Evolutionary conservation across 805 yeast genomes (phyloP), one percentile per base, ranked within the genome.

Genomic region (Myxozyma mucilagina): DNA sequence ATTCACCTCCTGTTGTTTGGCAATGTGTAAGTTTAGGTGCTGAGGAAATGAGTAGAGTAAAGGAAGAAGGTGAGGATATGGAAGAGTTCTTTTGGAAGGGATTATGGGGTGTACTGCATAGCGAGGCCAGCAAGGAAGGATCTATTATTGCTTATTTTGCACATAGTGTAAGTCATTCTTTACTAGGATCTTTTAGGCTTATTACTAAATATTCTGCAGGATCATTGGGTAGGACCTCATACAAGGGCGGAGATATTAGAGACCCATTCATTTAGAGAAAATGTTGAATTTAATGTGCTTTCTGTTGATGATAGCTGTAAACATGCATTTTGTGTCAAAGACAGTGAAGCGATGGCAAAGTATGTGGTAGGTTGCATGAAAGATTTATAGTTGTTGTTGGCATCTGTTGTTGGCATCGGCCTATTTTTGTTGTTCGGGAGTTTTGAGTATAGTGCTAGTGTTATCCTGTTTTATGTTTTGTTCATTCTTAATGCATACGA

Each of bases 271-370:
- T 70, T 71, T 41, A 66, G 68, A 18, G 54, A 56, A 1, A 72
- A 74, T 41, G 70, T 74, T 0, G 61, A 66, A 6, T 71, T 79
- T 31, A 67, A 67, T 14, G 73, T 78, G 54, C 74, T 74, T 7
- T 76, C 77, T 9, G 73, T 73, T 8, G 68, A 74, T 18, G 74
- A 75, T 58, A 64, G 62, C 31, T 79, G 84, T 38, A 75, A 79
- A 8, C 90, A 86, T 69, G 79, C 87, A 43, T 86, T 86, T 70
- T 86, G 89, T 68, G 78, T 86, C 11, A 75, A 78, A 48, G 84
- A 84, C 62, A 83, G 84, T 68, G 68, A 66, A 35, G 62, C 64
- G 69, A 80, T 84, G 67, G 82, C 86, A 11, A 69, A 73, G 24
- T 47, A 57, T 41, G 65, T 61, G 9, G 43, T 32, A 1, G 29